Evolutionary conservation across 208 protist species (phyloP).

Genomic region (Trypanosoma avium): DNA sequence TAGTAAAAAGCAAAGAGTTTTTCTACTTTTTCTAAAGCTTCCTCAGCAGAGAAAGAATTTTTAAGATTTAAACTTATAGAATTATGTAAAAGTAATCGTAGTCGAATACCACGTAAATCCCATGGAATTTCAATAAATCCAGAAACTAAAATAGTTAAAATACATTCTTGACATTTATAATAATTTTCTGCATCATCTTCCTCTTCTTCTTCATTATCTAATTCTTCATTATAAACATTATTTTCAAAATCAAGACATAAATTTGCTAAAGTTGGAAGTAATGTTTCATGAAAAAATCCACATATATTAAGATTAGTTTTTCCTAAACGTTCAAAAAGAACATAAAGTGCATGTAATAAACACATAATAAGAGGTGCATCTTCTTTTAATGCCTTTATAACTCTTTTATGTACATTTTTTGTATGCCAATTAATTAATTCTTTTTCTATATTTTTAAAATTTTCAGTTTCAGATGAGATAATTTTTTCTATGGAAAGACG

Average conservation of each 20-base stretch:
- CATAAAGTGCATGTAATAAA: slow-evolving; percentile 21
- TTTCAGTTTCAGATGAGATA: background rate
- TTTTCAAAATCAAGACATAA: slow-evolving; percentile 11
- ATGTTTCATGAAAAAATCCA: slow-evolving; percentile 2
- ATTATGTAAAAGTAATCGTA: slow-evolving; percentile 16
- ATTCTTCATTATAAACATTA: background rate
- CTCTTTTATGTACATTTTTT: slow-evolving; percentile 3
- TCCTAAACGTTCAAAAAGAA: slow-evolving; percentile 18
- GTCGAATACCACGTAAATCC: slow-evolving; percentile 13
- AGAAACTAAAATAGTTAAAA: slow-evolving; percentile 13
- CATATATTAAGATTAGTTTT: slow-evolving; percentile 23
- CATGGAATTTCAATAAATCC: slow-evolving; percentile 28
- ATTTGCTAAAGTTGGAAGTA: slow-evolving; percentile 18
- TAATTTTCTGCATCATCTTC: slow-evolving; percentile 5
- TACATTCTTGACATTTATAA: slow-evolving; percentile 21
- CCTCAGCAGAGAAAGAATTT: slow-evolving; percentile 21
- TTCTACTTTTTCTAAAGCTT: slow-evolving; percentile 13
- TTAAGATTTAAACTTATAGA: background rate
- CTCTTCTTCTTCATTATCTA: background rate
- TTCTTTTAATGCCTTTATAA: slow-evolving; percentile 19
- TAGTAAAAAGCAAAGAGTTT: slow-evolving; percentile 2
- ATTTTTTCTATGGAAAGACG: background rate
- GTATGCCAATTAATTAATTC: slow-evolving; percentile 14
- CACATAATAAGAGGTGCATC: slow-evolving; percentile 22
- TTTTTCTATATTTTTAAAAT: background rate